Evolutionary conservation across 2,329 filamentous ascomycete species (phyloP), one percentile per base, ranked within the genome.

Genomic region (Talaromyces sp.): DNA sequence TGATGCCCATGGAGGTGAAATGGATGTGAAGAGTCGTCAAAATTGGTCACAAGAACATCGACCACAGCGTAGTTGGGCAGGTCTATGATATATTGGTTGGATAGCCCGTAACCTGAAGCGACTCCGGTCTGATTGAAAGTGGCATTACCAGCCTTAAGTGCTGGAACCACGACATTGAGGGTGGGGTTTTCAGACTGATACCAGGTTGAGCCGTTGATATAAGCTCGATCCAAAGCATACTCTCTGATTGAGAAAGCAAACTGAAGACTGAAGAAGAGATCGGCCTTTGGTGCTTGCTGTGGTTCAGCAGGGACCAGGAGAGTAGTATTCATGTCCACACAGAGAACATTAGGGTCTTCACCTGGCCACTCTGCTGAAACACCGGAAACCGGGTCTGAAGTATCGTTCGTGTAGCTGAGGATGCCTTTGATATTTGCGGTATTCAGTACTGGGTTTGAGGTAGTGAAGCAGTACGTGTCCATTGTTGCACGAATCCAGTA

Each of bases 1-100:
- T 81, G 77, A 66, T 81, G 78, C 9, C 79, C 79, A 69, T 81
- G 79, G 2, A 81, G 69, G 68, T 81, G 78, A 62, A 81, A 74
- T 1, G 76, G 76, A 59, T 79, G 77, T 8, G 70, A 65, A 23
- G 58, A 64, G 9, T 65, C 63, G 40, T 66, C 63, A 14, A 55
- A 61, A 56, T 66, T 67, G 23, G 44, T 61, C 40, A 67, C 54
- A 31, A 67, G 28, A 28, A 67, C 54, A 28, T 67, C 64, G 42
- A 66, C 63, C 3, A 65, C 59, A 14, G 54, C 50, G 31, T 51
- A 53, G n/a, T 52, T 9, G 10, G 61, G 61, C 28, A 62, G 42
- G 12, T 53, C 36, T 30, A 57, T 52, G 47, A 62, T 62, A 30
- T 62, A 62, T 28, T 62, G 60, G 18, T 62, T 59, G 14, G 42